A percentile compares a stretch with the other conserved stretches of the same genome.
Evolutionary conservation across 805 yeast genomes (phyloP).

Genomic region (Hanseniaspora mollemarum): DNA sequence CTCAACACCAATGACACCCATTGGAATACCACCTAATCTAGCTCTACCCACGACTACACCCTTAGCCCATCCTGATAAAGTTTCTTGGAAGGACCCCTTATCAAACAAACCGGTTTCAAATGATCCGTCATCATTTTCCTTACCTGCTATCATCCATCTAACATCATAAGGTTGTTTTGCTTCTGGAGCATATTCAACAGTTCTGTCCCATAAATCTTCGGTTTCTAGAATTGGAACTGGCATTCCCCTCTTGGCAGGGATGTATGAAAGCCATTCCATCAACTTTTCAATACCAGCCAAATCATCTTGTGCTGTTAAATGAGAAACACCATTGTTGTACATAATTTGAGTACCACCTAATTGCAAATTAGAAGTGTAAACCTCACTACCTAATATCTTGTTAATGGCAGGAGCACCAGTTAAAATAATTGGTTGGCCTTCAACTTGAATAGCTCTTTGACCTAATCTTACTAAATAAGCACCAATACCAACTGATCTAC

Average conservation of each 20-base stretch:
- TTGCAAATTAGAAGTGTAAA: conserved; percentile 90
- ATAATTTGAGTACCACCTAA: conserved; percentile 98
- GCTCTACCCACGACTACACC: conserved; percentile 99
- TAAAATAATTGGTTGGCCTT: conserved; percentile 95
- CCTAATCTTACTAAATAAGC: conserved; percentile 97
- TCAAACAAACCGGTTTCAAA: conserved; percentile 87
- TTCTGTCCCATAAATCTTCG: conserved; percentile 88
- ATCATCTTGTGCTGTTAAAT: conserved; percentile 92
- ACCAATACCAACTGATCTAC: conserved; percentile 99
- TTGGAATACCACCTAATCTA: conserved; percentile 95
- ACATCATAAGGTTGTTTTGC: conserved; percentile 73
- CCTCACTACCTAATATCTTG: conserved; percentile 92
- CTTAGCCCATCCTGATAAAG: conserved; percentile 95
- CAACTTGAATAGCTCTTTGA: conserved; percentile 96
- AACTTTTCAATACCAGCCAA: conserved; percentile 92
- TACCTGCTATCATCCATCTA: conserved; percentile 89
- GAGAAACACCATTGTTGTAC: conserved; percentile 98
- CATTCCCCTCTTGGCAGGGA: conserved; percentile 79
- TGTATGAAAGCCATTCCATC: conserved; percentile 87
- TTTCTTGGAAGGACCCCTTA: conserved; percentile 85
- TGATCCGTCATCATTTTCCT: conserved; percentile 47
- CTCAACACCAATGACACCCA: conserved; percentile 97
- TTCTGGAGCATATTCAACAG: conserved; percentile 66
- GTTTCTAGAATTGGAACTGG: conserved; percentile 84
- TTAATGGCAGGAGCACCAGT: conserved; percentile 99